Conservation (phyloP, 192 early-diverging fungal genomes). For the Phlyctochytrium arcticum region DNA sequence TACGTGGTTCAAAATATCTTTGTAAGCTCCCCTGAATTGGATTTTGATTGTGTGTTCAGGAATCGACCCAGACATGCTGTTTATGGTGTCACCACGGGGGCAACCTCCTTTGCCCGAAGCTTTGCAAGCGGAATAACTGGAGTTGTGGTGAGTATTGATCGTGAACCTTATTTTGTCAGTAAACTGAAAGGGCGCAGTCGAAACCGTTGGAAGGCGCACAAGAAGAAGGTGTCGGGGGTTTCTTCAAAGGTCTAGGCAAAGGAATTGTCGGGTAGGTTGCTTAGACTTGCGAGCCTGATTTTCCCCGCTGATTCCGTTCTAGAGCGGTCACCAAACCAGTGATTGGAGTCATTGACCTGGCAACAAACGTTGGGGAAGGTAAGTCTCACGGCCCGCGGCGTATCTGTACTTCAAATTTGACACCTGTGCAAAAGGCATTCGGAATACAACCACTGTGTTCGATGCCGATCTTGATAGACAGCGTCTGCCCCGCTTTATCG, state of each 20-base stretch:
- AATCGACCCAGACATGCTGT: conserved; percentile 89
- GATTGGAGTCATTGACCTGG: conserved; percentile 92
- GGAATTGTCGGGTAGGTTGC: conserved; percentile 77
- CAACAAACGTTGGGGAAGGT: conserved; percentile 88
- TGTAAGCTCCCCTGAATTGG: too few relatives aligned
- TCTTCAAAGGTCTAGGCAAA: conserved; percentile 93
- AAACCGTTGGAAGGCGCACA: conserved; percentile 85
- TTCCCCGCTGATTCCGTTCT: neutral
- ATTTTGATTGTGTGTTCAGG: too few relatives aligned
- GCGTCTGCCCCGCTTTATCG: conserved; percentile 79
- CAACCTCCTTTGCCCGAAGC: conserved; percentile 75
- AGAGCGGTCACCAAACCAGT: conserved; percentile 91
- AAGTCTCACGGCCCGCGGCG: neutral
- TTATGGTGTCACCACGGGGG: conserved; percentile 83
- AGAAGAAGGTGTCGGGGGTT: conserved; percentile 86
- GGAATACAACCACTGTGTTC: conserved; percentile 90
- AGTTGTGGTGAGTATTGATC: conserved; percentile 71
- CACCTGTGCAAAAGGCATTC: conserved; percentile 54
- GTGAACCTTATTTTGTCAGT: neutral
- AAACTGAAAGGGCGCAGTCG: too few relatives aligned
- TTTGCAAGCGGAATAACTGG: conserved; percentile 85
- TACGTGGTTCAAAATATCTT: too few relatives aligned
- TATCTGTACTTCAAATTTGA: neutral
- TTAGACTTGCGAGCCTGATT: neutral
- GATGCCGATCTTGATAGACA: conserved; percentile 80